Evolutionary conservation across 306 rosid genomes (phyloP), one percentile per base, ranked within the genome.

Genomic region (Macrotyloma uniflorum): DNA sequence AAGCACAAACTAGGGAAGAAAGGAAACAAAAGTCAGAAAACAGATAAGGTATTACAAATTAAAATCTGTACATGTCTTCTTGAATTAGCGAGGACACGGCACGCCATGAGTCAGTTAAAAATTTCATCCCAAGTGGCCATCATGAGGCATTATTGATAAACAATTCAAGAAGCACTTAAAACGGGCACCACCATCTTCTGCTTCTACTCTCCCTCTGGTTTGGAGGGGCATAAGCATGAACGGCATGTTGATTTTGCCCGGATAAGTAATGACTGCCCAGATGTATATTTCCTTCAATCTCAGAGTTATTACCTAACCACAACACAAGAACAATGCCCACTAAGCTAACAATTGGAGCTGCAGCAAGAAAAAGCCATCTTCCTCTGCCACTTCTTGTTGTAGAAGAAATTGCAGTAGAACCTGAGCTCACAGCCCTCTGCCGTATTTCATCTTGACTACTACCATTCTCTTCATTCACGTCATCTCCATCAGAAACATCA

Each of bases 141-240:
- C 35, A 72, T 46, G 24, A 58, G 53, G 67, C 54, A 82, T 62
- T 72, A 80, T 86, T 82, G 67, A 67, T 61, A 51, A 36, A 59
- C 63, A 65, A 59, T 26, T 22, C 9, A 33, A 61, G 23, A 62
- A 49, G 76, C 40, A 14, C 80, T 86, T 85, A 93, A 85, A 91
- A 90, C 14, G 91, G 80, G 15, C 87, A 87, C 98, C 98, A 93
- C 99, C 96, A 91, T 80, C 96, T 90, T 85, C 93, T 75, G 92
- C 74, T 86, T 83, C 97, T 90, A 72, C 47, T 83, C 84, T 86
- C 97, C 87, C 93, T 83, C 85, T 83, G 91, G 84, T 72, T 79
- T 42, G 90, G 68, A 23, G 88, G 57, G 47, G 78, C 70, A 36
- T 87, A 49, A 59, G 70, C 74, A 70, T n/a, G 86, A 63, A 54